Conservation (phyloP, 345 rosid species). For the Isatis tinctoria region DNA sequence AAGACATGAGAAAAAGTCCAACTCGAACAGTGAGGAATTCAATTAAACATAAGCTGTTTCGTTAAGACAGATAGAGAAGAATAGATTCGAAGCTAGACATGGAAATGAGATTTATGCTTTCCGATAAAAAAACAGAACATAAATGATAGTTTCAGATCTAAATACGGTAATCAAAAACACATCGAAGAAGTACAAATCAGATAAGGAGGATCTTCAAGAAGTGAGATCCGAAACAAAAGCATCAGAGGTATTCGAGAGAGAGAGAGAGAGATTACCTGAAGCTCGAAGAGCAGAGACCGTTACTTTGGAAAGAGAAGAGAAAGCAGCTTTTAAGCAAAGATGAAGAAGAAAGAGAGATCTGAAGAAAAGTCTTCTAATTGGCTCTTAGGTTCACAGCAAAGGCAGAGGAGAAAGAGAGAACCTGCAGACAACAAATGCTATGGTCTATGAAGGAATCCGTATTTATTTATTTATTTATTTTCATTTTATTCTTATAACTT, state of each 20-base stretch:
- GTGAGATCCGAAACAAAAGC: background rate
- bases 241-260: background rate
- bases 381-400: slow-evolving; percentile 10
- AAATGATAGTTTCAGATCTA: slow-evolving; percentile 1
- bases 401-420: background rate
- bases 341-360: slow-evolving; percentile 12
- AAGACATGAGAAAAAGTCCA: slow-evolving; percentile 1
- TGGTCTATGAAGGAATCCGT: background rate
- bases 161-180: background rate
- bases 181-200: background rate
- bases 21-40: background rate
- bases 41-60: background rate
- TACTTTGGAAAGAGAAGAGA: background rate
- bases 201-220: background rate
- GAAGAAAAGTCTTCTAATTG: slow-evolving; percentile 7
- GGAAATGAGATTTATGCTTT: background rate
- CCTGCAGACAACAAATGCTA: slow-evolving; percentile 18
- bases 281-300: background rate
- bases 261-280: slow-evolving; percentile 10
- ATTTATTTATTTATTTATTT: background rate
- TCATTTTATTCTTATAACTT: background rate
- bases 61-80: background rate
- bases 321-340: background rate
- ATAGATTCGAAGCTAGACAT: background rate
- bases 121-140: background rate